Evolutionary conservation across 1,139 yeast genomes (phyloP).

Genomic region (Blastobotrys capitulatus): DNA sequence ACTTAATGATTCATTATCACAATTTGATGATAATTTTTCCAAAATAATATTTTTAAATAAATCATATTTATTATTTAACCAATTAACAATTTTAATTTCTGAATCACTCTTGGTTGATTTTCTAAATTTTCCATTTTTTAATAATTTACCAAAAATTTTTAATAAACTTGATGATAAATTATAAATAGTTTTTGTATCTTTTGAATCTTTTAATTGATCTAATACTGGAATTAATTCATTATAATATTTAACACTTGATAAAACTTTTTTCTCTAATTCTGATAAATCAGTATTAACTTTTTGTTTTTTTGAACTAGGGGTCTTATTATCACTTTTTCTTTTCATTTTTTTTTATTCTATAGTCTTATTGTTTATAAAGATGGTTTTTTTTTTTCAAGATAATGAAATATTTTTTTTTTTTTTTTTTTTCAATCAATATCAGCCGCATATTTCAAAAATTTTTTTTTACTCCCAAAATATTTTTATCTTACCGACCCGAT

Average conservation of each 20-base stretch:
- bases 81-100: constrained; percentile 38
- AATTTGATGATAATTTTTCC: constrained; percentile 25
- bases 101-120: constrained; percentile 32
- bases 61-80: constrained; percentile 60
- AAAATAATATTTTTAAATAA: constrained; percentile 46
- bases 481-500: not conserved
- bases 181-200: constrained; percentile 19
- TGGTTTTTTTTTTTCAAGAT: not conserved
- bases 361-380: no score
- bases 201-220: constrained; percentile 35
- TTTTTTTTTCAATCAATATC: not conserved
- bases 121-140: constrained; percentile 45
- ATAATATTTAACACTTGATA: constrained; percentile 35
- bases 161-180: constrained; percentile 45
- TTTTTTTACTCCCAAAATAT: not conserved
- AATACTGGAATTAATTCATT: constrained; percentile 49
- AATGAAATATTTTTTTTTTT: not conserved
- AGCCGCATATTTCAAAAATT: no score
- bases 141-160: constrained; percentile 53
- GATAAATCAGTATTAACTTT: constrained; percentile 3
- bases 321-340: constrained; percentile 2
- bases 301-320: constrained; percentile 1
- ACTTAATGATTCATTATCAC: constrained; percentile 40
- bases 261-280: constrained; percentile 6
- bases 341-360: constrained; percentile 1